phyloP scores from a whole-genome alignment of 768 basidiomycete species.

The Pleurotus tuoliensis region DNA sequence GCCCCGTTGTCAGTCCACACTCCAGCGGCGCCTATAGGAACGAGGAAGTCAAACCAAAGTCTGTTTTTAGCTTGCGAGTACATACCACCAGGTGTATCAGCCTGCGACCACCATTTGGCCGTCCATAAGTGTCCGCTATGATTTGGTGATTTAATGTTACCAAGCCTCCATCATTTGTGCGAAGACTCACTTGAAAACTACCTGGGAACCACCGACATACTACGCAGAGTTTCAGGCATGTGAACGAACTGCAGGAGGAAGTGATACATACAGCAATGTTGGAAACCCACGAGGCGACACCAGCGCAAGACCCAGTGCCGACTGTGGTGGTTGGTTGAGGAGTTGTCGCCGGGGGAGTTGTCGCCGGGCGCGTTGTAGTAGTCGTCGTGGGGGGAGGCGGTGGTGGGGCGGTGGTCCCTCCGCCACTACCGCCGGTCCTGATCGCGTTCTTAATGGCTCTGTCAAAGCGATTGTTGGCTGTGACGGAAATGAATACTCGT shows the following conservation, averaged over 20 bases:
- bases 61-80: neutral
- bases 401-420: slow-evolving; percentile 15
- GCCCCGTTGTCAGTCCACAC: slow-evolving; percentile 32
- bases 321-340: neutral
- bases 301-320: slow-evolving; percentile 32
- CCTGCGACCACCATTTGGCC: slow-evolving; percentile 44
- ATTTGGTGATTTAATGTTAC: neutral
- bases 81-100: slow-evolving; percentile 29
- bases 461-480: slow-evolving; percentile 40
- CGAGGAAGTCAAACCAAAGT: neutral
- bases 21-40: slow-evolving; percentile 21
- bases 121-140: slow-evolving; percentile 46
- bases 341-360: slow-evolving; percentile 13
- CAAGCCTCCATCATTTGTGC: neutral
- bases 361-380: slow-evolving; percentile 19
- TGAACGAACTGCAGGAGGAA: no score
- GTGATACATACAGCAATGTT: slow-evolving; percentile 29
- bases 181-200: slow-evolving; percentile 32
- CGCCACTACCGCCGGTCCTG: slow-evolving; percentile 12
- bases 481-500: neutral
- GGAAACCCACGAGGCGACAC: slow-evolving; percentile 37
- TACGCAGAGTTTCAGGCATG: slow-evolving; percentile 10
- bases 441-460: slow-evolving; percentile 38
- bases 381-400: slow-evolving; percentile 17
- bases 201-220: slow-evolving; percentile 41